Conservation (phyloP, 768 basidiomycete species). For the Leccinum ochraceum region DNA sequence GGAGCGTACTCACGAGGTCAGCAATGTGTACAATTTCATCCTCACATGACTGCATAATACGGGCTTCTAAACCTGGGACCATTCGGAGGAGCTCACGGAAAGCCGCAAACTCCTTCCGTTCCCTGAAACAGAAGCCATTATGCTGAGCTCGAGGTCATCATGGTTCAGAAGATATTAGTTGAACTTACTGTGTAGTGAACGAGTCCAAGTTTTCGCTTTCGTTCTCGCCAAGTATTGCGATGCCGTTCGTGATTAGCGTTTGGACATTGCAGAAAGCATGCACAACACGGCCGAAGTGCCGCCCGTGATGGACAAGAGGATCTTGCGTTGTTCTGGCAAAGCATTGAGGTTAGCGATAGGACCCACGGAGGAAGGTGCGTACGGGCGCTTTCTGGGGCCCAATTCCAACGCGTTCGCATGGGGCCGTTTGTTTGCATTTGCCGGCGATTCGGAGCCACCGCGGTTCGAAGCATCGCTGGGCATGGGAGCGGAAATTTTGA, state of each 20-base stretch:
- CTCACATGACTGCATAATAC: background rate
- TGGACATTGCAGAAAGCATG: too few relatives aligned
- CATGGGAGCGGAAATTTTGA: background rate
- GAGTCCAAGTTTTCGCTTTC: background rate
- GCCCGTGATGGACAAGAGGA: background rate
- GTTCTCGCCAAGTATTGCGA: background rate
- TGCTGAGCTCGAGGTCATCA: background rate
- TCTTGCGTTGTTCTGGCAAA: background rate
- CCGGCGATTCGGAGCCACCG: background rate
- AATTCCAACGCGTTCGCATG: background rate
- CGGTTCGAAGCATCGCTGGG: background rate
- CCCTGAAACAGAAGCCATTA: background rate
- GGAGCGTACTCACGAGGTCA: background rate
- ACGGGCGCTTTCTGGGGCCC: background rate
- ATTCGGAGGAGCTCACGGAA: background rate
- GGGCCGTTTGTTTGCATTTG: background rate
- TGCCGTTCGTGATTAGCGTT: background rate
- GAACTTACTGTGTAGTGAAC: background rate
- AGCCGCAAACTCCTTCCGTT: background rate
- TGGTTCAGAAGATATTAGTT: background rate
- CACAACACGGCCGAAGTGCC: background rate
- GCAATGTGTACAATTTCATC: background rate
- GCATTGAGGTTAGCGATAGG: background rate
- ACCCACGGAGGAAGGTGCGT: background rate
- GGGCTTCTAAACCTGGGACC: background rate